Percentiles rank a stretch among this genome's conserved stretches.
These are phyloP conservation scores for Filosporella fistucella DNA, from an alignment of 495 filamentous ascomycete genomes.

Conservation along the genomic window DNA sequence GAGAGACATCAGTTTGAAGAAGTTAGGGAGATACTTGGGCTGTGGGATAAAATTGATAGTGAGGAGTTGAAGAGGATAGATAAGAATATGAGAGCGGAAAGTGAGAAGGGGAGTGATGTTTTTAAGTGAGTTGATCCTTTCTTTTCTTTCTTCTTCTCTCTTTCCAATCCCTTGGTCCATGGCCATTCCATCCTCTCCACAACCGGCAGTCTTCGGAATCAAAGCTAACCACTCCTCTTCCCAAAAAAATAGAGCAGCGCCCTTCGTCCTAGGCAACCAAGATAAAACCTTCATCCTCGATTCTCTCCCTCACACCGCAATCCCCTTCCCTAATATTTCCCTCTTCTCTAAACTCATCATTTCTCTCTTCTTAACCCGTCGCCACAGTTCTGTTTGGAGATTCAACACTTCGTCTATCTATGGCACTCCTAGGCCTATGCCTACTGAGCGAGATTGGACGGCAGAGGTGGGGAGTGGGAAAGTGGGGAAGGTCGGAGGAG, in stretches of 20 bases:
- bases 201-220: no score
- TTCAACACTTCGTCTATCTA: constrained; percentile 10
- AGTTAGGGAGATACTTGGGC: constrained; percentile 22
- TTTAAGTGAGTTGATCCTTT: constrained; percentile 11
- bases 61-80: constrained; percentile 2
- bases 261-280: constrained; percentile 15
- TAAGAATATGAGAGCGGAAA: not conserved
- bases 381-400: constrained; percentile 7
- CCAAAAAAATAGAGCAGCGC: constrained; percentile 2
- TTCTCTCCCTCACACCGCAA: not conserved
- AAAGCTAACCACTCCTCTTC: not conserved
- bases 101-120: constrained; percentile 14
- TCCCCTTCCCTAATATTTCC: constrained; percentile 1
- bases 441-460: not conserved
- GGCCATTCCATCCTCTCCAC: no score
- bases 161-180: no score
- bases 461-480: no score
- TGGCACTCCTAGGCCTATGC: constrained; percentile 5
- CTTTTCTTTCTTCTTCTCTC: not conserved
- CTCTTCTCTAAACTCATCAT: not conserved
- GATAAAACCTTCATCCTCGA: constrained; percentile 10
- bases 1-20: constrained; percentile 33
- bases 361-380: not conserved
- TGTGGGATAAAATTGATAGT: constrained; percentile 10
- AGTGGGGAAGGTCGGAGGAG: no score